Conservation (phyloP, 1,139 yeast species). For the Saccharomyces pastorianus region DNA sequence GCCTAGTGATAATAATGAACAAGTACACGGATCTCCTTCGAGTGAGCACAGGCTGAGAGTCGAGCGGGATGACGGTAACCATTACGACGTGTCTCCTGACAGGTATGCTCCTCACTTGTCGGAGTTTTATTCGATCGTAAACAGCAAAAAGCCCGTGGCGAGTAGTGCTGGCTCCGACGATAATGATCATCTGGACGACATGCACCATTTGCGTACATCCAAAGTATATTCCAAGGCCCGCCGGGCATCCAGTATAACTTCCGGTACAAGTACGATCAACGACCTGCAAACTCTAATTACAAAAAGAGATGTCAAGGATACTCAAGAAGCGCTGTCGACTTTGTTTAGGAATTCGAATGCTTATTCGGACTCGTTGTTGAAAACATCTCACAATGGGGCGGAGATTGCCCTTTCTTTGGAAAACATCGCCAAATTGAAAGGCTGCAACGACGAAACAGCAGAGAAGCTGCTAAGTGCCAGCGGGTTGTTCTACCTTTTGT, state of each 20-base stretch:
- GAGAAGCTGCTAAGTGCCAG: conserved; percentile 68
- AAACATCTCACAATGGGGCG: conserved; percentile 56
- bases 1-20: neutral
- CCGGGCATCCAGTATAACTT: conserved; percentile 25
- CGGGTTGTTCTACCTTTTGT: conserved; percentile 67
- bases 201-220: conserved; percentile 4
- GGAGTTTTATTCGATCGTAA: conserved; percentile 29
- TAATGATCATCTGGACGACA: conserved; percentile 1
- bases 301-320: conserved; percentile 46
- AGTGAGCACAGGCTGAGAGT: neutral
- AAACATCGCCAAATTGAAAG: conserved; percentile 59
- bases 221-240: neutral
- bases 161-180: conserved; percentile 4
- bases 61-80: neutral
- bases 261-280: conserved; percentile 23
- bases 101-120: conserved; percentile 30
- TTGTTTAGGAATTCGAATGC: conserved; percentile 45
- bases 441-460: conserved; percentile 47
- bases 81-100: conserved; percentile 13
- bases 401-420: conserved; percentile 70
- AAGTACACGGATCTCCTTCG: neutral
- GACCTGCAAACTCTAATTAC: conserved; percentile 57
- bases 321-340: conserved; percentile 40
- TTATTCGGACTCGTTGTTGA: conserved; percentile 44
- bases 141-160: conserved; percentile 10